These are phyloP conservation scores for Phanerochaete carnosa DNA, from an alignment of 768 basidiomycete species.

Conservation along the genomic window DNA sequence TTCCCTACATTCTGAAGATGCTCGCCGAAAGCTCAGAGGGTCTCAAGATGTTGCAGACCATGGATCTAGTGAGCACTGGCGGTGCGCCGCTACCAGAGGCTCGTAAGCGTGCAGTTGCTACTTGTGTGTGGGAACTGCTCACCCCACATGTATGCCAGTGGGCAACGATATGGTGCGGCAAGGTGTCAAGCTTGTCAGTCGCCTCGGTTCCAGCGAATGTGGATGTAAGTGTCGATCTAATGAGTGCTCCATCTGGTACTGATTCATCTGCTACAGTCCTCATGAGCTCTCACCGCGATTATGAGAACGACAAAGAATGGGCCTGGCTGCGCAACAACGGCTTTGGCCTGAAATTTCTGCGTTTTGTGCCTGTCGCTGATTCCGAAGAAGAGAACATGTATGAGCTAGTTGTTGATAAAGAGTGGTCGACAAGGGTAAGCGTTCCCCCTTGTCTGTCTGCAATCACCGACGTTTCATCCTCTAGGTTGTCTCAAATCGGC, in stretches of 20 bases:
- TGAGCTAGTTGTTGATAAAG: slow-evolving; percentile 5
- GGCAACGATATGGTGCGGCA: slow-evolving; percentile 7
- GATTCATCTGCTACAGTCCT: slow-evolving; percentile 2
- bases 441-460: background rate
- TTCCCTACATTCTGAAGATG: slow-evolving; percentile 11
- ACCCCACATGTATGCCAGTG: background rate
- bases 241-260: background rate
- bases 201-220: slow-evolving; percentile 12
- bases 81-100: slow-evolving; percentile 8
- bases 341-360: background rate
- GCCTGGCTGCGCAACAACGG: slow-evolving; percentile 8
- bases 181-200: slow-evolving; percentile 9
- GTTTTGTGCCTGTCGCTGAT: slow-evolving; percentile 4
- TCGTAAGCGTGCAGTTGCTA: background rate
- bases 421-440: slow-evolving; percentile 10
- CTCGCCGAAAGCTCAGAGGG: slow-evolving; percentile 4
- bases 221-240: slow-evolving; percentile 8
- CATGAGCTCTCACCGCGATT: slow-evolving; percentile 13
- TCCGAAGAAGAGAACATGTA: slow-evolving; percentile 1
- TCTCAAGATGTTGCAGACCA: slow-evolving; percentile 6
- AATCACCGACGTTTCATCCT: background rate
- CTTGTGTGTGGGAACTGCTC: background rate
- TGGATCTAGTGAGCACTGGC: slow-evolving; percentile 10
- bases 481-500: slow-evolving; percentile 8
- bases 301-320: slow-evolving; percentile 9